Evolutionary conservation across 805 yeast genomes (phyloP), one percentile per base, ranked within the genome.

Genomic region (Wickerhamomyces alni): DNA sequence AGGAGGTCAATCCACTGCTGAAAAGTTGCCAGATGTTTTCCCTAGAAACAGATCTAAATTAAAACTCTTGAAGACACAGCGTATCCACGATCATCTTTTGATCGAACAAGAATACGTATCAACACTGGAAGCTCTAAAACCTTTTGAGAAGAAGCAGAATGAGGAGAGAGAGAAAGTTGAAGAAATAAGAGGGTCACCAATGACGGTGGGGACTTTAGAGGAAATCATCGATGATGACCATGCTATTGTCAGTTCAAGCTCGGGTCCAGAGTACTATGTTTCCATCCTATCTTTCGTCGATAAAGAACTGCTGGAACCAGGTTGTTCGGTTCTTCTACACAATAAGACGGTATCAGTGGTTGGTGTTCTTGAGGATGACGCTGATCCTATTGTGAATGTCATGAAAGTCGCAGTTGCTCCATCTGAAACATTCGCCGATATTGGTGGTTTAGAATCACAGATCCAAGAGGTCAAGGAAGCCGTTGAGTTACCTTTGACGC

Each of bases 371-470:
- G 96, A 84, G 63, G 99, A 93, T 63, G 99, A 93, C 54, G 84
- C 97, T 1, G 99, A 93, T 64, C 98, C 99, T 31, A 84, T 93
- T 86, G 95, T 93, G 10, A 83, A 88, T 34, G 97, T 89, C 18
- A 91, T 93, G 98, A 93, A 91, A 67, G 77, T 93, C 56, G 99
- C 93, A 59, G 94, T 93, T 62, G 91, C 97, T 2, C 99, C 99
- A 35, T 86, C 94, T 3, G 99, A 91, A 65, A 80, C 94, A 11
- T 93, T 91, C 62, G 88, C 97, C 15, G 99, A 93, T 61, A 86
- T 93, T 58, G 99, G 99, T 58, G 99, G 99, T 30, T 74, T 93
- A 50, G 98, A 93, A 63, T 62, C 80, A 12, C 99, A 93, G 68
- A 91, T 93, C 58, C 96, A 93, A 69, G 99, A 93, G 65, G 93